phyloP scores from a whole-genome alignment of 139 green algal genomes.

The Zygnema cylindricum region DNA sequence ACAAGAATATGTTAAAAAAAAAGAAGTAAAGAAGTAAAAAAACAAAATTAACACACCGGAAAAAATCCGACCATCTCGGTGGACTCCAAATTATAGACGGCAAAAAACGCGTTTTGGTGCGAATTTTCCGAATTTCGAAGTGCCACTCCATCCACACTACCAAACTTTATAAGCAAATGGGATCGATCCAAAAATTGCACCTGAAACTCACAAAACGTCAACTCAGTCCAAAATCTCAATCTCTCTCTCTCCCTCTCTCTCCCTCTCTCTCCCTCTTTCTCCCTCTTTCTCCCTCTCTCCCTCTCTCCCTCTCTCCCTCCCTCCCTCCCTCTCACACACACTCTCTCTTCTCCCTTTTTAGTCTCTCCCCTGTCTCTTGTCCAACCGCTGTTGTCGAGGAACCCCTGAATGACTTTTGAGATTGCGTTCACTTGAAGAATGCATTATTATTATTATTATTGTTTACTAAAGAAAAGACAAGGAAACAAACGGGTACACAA shows the following conservation, averaged over 20 bases:
- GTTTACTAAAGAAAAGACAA: background rate
- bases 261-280: background rate
- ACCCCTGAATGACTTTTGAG: too few relatives aligned
- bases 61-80: constrained; percentile 60
- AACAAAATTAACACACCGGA: constrained; percentile 14
- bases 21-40: background rate
- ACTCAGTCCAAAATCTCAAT: too few relatives aligned
- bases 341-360: too few relatives aligned
- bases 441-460: too few relatives aligned
- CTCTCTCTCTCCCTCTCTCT: too few relatives aligned
- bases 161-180: constrained; percentile 67
- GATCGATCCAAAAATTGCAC: constrained; percentile 62
- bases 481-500: background rate
- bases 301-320: background rate
- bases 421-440: too few relatives aligned
- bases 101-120: constrained; percentile 57
- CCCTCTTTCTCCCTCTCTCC: too few relatives aligned
- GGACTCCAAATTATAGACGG: constrained; percentile 61
- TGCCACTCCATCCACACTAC: constrained; percentile 44
- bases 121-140: constrained; percentile 30
- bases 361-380: too few relatives aligned
- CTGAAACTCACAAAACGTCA: constrained; percentile 2
- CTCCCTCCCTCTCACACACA: background rate
- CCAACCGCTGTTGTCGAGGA: too few relatives aligned
- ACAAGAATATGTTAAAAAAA: background rate